Evolutionary conservation across 345 rosid species (phyloP).

Genomic region (Carallia pectinifolia): DNA sequence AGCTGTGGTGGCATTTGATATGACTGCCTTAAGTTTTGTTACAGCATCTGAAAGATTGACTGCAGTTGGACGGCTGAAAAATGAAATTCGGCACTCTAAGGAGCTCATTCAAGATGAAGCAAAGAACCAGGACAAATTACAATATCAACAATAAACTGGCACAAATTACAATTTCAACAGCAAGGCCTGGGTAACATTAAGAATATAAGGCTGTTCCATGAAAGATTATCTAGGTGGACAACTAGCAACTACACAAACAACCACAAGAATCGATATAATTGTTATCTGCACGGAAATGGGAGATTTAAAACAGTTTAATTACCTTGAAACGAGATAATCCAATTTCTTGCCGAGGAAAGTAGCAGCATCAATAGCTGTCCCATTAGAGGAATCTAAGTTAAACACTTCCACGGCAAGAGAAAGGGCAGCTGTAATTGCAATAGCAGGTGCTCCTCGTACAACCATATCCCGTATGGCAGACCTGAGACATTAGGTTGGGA

Average conservation of each 20-base stretch:
- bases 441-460: slow-evolving; percentile 98
- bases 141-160: not conserved
- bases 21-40: slow-evolving; percentile 58
- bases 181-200: no score
- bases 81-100: slow-evolving; percentile 4
- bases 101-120: slow-evolving; percentile 8
- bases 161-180: not conserved
- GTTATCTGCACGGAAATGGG: not conserved
- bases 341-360: slow-evolving; percentile 48
- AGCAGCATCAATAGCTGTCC: slow-evolving; percentile 58
- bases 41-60: slow-evolving; percentile 95
- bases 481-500: slow-evolving; percentile 37
- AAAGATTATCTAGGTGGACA: not conserved
- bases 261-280: not conserved
- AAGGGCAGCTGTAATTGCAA: slow-evolving; percentile 90
- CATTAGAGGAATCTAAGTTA: slow-evolving; percentile 48
- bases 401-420: slow-evolving; percentile 86
- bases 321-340: slow-evolving; percentile 86
- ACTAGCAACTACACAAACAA: not conserved
- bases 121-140: not conserved
- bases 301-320: not conserved
- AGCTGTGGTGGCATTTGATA: slow-evolving; percentile 45
- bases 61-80: slow-evolving; percentile 81
- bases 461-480: slow-evolving; percentile 89
- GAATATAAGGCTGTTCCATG: not conserved